These are phyloP conservation scores for Hylodesmum podocarpum DNA, from an alignment of 306 rosid genomes.

Conservation along the genomic window DNA sequence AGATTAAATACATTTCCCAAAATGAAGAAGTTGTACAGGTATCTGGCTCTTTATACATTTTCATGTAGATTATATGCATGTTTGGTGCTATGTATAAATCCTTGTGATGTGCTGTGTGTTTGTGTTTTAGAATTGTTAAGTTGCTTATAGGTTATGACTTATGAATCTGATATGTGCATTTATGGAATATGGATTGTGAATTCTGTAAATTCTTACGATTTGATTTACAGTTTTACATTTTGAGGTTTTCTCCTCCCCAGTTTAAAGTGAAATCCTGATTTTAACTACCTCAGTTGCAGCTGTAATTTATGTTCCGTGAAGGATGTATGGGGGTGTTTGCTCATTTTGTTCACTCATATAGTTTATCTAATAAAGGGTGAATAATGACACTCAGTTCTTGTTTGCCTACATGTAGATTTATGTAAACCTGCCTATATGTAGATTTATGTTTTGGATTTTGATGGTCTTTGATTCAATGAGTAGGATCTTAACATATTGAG, in stretches of 20 bases:
- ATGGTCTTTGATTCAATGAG: not conserved
- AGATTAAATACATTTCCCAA: constrained; percentile 53
- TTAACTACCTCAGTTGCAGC: not conserved
- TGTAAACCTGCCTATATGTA: not conserved
- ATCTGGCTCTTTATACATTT: constrained; percentile 18
- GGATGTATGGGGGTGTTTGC: too few species aligned
- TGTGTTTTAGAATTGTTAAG: too few species aligned
- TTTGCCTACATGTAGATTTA: constrained; percentile 7
- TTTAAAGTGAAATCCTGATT: not conserved
- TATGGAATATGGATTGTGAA: not conserved
- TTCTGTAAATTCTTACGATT: not conserved
- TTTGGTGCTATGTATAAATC: not conserved
- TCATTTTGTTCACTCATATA: not conserved
- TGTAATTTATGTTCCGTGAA: not conserved
- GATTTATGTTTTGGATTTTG: not conserved
- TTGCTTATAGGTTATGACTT: too few species aligned
- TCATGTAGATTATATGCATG: not conserved
- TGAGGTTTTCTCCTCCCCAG: not conserved
- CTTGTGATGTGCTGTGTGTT: too few species aligned
- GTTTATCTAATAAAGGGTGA: not conserved
- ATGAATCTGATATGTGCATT: too few species aligned
- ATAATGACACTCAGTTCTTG: not conserved
- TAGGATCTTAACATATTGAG: not conserved
- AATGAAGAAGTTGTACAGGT: constrained; percentile 91
- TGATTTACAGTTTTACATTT: not conserved